Evolutionary conservation across 2,329 filamentous ascomycete species (phyloP), one percentile per base, ranked within the genome.

Genomic region (Pseudogymnoascus sp.): DNA sequence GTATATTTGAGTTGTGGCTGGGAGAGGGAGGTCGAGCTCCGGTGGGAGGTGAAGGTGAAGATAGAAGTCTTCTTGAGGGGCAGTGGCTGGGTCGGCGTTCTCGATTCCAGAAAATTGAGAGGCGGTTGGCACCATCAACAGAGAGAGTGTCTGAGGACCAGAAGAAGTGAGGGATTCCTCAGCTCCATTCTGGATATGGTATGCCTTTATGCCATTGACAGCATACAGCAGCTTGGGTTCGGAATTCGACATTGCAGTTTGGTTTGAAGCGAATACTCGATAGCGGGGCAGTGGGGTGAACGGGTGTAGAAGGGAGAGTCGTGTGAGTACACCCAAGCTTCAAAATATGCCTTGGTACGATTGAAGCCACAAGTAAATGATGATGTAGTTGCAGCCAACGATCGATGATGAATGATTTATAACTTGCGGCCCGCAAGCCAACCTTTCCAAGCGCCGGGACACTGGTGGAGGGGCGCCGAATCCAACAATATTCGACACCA

Each of bases 1-100:
- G 77, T 96, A 97, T 74, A 99, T 95, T 75, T 97, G 93, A 0
- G 95, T 97, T 0, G 93, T 97, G 17, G 93, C 93, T 11, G 95
- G 95, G 13, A 97, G 82, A 5, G 95, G 91, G 5, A 97, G 84
- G 71, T 97, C 93, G 70, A 99, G 86, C 80, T 97, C 93, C 19
- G 93, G 93, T 13, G 93, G 93, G 9, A 97, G 86, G 71, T 97
- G 92, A 23, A 99, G 85, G 75, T 97, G 93, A 4, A 99, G 86
- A 75, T 97, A 97, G 78, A 97, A 97, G 79, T 97, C 95, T 74
- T 97, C 90, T 72, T 93, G 88, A 3, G 83, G 81, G 62, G 82
- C 79, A 64, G 80, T 80, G 7, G 73, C 72, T 53, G 82, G 80
- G 63, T 84, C 81, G 50, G 84, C 78, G 63, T 82, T 83, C 65